These are phyloP conservation scores for Aspergillus olivimuriae DNA, from an alignment of 495 filamentous ascomycete genomes.

Conservation along the genomic window DNA sequence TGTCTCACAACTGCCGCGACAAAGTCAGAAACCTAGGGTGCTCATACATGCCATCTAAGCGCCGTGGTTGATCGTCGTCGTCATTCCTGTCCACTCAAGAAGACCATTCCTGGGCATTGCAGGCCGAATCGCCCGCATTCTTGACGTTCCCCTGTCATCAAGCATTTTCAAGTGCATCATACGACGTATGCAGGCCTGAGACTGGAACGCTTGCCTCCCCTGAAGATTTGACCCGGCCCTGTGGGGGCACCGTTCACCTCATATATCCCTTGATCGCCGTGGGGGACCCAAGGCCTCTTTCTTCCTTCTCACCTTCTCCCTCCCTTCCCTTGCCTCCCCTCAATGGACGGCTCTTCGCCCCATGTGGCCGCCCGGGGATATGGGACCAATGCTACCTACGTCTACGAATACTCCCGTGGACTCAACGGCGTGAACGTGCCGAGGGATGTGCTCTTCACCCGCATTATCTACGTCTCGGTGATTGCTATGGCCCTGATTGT, in stretches of 20 bases:
- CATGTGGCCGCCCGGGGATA: conserved; percentile 27
- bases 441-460: conserved; percentile 36
- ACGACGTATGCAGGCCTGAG: conserved; percentile 2
- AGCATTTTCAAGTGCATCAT: conserved; percentile 7
- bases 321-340: too few species aligned
- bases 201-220: too few species aligned
- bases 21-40: too few species aligned
- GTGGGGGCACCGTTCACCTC: conserved; percentile 5
- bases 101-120: neutral
- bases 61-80: too few species aligned
- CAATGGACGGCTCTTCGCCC: conserved; percentile 31
- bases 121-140: conserved; percentile 6
- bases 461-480: conserved; percentile 42
- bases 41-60: too few species aligned
- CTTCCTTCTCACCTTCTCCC: conserved; percentile 2
- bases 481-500: conserved; percentile 43
- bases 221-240: too few species aligned
- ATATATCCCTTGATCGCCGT: neutral
- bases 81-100: too few species aligned
- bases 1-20: too few species aligned
- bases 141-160: conserved; percentile 12
- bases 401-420: conserved; percentile 40
- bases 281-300: neutral
- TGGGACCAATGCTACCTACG: conserved; percentile 34
- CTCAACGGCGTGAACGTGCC: conserved; percentile 38